Conservation (phyloP, 2,329 filamentous ascomycete species). For the Monosporascus sp. region DNA sequence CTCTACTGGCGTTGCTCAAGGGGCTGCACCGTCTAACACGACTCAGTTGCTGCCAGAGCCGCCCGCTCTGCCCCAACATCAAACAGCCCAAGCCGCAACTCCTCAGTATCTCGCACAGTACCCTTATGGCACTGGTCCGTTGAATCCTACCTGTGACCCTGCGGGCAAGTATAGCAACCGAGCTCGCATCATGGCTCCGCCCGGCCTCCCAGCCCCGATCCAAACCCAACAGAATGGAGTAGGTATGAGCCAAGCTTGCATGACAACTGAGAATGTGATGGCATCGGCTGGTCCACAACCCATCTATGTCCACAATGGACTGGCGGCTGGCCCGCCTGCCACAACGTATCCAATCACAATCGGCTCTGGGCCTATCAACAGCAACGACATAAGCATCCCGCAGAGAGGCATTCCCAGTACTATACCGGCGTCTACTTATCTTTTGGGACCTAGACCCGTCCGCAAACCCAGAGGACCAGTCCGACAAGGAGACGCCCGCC, state of each 20-base stretch:
- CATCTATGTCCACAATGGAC: not conserved
- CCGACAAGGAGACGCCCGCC: constrained; percentile 14
- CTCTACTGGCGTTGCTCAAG: too few species aligned
- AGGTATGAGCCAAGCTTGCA: too few species aligned
- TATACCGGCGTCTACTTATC: constrained; percentile 9
- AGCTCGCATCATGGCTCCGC: not conserved
- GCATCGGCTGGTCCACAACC: not conserved
- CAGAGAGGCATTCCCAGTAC: not conserved
- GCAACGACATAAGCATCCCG: constrained; percentile 8
- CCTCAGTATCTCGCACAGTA: not conserved
- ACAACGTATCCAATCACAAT: constrained; percentile 30
- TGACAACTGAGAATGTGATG: not conserved
- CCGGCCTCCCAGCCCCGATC: not conserved
- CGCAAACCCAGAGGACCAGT: constrained; percentile 22
- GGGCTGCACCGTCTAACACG: not conserved
- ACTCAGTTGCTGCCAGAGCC: not conserved
- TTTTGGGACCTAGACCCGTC: constrained; percentile 26
- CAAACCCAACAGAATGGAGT: not conserved
- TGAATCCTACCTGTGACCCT: not conserved
- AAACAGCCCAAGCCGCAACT: not conserved
- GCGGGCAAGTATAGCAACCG: not conserved
- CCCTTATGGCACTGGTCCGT: not conserved
- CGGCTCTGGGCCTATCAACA: constrained; percentile 50
- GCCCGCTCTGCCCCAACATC: not conserved
- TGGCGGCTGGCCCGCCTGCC: not conserved